Evolutionary conservation across 345 rosid genomes (phyloP).

Genomic region (Noccaea caerulescens): DNA sequence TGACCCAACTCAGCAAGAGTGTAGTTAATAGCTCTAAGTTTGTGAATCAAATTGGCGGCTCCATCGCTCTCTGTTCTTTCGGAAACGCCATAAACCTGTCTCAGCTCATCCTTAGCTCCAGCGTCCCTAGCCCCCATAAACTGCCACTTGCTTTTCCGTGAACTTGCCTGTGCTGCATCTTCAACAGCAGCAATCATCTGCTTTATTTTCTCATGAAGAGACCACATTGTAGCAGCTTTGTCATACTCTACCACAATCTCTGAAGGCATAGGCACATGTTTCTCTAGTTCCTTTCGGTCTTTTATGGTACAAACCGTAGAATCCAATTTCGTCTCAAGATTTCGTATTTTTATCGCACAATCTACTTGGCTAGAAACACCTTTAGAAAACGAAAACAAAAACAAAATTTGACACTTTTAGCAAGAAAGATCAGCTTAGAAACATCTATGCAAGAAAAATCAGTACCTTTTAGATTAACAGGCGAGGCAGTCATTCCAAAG

Average conservation of each 20-base stretch:
- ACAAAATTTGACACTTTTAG: not conserved
- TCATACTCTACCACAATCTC: conserved; percentile 93
- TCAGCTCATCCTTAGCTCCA: conserved; percentile 93
- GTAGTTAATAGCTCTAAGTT: conserved; percentile 89
- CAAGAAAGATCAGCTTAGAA: not conserved
- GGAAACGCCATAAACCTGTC: conserved; percentile 95
- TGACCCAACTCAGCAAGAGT: conserved; percentile 96
- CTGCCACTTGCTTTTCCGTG: conserved; percentile 95
- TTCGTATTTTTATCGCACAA: conserved; percentile 94
- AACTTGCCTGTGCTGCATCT: conserved; percentile 90
- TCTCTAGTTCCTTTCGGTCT: conserved; percentile 96
- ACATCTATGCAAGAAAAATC: not conserved
- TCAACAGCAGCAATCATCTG: conserved; percentile 88
- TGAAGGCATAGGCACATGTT: conserved; percentile 95
- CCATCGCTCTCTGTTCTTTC: conserved; percentile 99
- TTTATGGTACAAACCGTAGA: conserved; percentile 86
- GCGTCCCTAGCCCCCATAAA: conserved; percentile 99
- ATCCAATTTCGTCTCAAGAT: conserved; percentile 98
- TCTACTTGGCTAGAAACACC: conserved; percentile 98
- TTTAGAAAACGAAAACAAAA: conserved; percentile 24
- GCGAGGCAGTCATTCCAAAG: conserved; percentile 99
- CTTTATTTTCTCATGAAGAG: conserved; percentile 90
- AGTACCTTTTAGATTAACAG: conserved; percentile 93
- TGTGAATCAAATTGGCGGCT: conserved; percentile 93
- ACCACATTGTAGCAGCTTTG: conserved; percentile 94